Evolutionary conservation across 148 eudicot species (phyloP).

Genomic region (Oxyria digyna): DNA sequence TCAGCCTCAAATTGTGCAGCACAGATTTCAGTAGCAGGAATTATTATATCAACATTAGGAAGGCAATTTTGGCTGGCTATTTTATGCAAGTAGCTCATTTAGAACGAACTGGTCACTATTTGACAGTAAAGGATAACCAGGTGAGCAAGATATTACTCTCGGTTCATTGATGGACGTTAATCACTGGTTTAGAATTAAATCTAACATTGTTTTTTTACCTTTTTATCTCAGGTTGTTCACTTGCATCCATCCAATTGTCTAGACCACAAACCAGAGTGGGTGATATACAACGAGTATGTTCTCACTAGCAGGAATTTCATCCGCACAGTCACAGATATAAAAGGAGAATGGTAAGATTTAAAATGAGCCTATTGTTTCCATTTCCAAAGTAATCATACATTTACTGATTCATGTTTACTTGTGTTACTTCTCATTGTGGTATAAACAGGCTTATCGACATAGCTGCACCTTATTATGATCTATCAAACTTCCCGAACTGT

Average conservation of each 20-base stretch:
- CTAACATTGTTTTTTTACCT: no score
- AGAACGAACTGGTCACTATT: slow-evolving; percentile 80
- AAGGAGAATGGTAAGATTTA: slow-evolving; percentile 84
- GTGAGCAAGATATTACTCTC: slow-evolving; percentile 16
- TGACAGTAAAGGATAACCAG: slow-evolving; percentile 94
- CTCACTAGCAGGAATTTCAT: slow-evolving; percentile 87
- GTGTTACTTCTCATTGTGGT: not conserved
- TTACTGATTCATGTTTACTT: not conserved
- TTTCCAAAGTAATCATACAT: not conserved
- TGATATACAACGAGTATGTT: slow-evolving; percentile 93
- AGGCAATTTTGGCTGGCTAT: slow-evolving; percentile 97
- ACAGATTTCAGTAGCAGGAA: slow-evolving; percentile 93
- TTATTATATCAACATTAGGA: slow-evolving; percentile 85
- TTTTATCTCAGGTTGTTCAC: slow-evolving; percentile 53
- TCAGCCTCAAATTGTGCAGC: slow-evolving; percentile 78
- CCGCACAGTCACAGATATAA: slow-evolving; percentile 92
- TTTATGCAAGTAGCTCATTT: slow-evolving; percentile 99
- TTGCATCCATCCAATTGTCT: slow-evolving; percentile 97
- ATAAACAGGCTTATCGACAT: slow-evolving; percentile 48
- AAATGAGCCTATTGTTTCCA: no score
- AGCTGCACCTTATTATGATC: slow-evolving; percentile 62
- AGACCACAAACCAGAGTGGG: slow-evolving; percentile 99
- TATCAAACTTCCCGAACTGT: slow-evolving; percentile 56
- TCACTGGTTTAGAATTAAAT: not conserved
- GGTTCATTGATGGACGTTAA: not conserved